phyloP scores from a whole-genome alignment of 352 stramenopile genomes.

The Phytopythium kandeliae region DNA sequence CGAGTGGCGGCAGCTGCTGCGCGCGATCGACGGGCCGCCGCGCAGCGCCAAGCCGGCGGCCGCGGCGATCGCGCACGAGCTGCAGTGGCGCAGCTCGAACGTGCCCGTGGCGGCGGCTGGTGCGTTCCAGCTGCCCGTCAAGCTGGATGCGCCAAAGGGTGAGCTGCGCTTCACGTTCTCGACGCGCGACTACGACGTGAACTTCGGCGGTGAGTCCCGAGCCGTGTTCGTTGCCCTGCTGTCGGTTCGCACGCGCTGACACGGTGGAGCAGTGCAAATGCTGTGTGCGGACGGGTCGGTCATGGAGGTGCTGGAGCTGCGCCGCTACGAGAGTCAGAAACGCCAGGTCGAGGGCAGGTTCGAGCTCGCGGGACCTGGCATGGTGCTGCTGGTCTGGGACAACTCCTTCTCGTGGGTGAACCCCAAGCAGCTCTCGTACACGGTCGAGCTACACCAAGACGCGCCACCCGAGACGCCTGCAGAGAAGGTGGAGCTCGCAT shows the following conservation, averaged over 20 bases:
- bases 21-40: slow-evolving; percentile 38
- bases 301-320: slow-evolving; percentile 40
- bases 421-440: slow-evolving; percentile 69
- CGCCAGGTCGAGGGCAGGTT: slow-evolving; percentile 35
- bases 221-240: too few species aligned
- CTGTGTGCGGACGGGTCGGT: slow-evolving; percentile 49
- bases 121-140: slow-evolving; percentile 68
- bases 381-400: slow-evolving; percentile 70
- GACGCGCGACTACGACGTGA: slow-evolving; percentile 67
- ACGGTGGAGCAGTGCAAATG: slow-evolving; percentile 36
- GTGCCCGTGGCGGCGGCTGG: slow-evolving; percentile 60
- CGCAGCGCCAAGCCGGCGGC: too few species aligned
- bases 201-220: slow-evolving; percentile 35
- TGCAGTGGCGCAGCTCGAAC: slow-evolving; percentile 76
- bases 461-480: slow-evolving; percentile 27
- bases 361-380: slow-evolving; percentile 39
- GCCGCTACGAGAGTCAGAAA: slow-evolving; percentile 66
- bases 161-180: slow-evolving; percentile 60
- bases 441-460: slow-evolving; percentile 61
- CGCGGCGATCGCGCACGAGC: slow-evolving; percentile 35
- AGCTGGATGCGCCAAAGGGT: slow-evolving; percentile 53
- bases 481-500: slow-evolving; percentile 39
- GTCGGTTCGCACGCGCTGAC: not conserved
- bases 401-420: slow-evolving; percentile 85
- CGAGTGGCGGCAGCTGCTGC: slow-evolving; percentile 55